These are phyloP conservation scores for Pseudocercospora fijiensis DNA, from an alignment of 2,329 filamentous ascomycete species.

Conservation along the genomic window DNA sequence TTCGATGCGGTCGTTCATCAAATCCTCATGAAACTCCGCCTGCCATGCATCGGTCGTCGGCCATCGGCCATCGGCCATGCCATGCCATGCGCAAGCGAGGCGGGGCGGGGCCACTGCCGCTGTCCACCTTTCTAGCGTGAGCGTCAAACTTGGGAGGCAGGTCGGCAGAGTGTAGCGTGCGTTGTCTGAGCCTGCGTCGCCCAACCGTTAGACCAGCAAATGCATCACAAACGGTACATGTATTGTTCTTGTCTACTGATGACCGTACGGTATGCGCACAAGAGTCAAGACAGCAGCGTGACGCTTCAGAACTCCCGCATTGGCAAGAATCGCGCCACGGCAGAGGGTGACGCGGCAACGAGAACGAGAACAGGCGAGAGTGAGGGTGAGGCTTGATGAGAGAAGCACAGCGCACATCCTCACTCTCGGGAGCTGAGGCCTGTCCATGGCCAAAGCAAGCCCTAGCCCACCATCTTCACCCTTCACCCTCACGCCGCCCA, in stretches of 20 bases:
- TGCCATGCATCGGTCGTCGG: conserved; percentile 12
- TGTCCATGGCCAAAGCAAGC: conserved; percentile 1
- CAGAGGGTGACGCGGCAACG: conserved; percentile 16
- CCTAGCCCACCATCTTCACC: conserved; percentile 5
- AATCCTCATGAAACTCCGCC: conserved; percentile 11
- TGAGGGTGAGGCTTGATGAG: too few species aligned
- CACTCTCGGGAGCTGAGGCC: conserved; percentile 5
- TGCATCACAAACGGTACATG: neutral
- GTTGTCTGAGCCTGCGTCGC: neutral
- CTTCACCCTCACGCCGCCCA: too few species aligned
- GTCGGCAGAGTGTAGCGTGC: conserved; percentile 10
- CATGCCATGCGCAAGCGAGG: conserved; percentile 19
- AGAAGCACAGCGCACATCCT: conserved; percentile 11
- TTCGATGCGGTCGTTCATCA: conserved; percentile 6
- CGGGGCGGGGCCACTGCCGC: too few species aligned
- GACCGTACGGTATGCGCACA: too few species aligned
- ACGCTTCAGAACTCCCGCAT: neutral
- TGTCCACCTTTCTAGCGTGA: too few species aligned
- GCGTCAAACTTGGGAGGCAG: conserved; percentile 20
- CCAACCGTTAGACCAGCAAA: neutral
- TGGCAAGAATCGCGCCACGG: conserved; percentile 10
- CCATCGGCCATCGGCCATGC: too few species aligned
- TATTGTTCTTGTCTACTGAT: too few species aligned
- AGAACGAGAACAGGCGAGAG: conserved; percentile 7
- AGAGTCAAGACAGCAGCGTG: neutral